A percentile compares a stretch with the other conserved stretches of the same genome.
These are phyloP conservation scores for Cytospora paraplurivora DNA, from an alignment of 2,329 filamentous ascomycete genomes.

Conservation along the genomic window DNA sequence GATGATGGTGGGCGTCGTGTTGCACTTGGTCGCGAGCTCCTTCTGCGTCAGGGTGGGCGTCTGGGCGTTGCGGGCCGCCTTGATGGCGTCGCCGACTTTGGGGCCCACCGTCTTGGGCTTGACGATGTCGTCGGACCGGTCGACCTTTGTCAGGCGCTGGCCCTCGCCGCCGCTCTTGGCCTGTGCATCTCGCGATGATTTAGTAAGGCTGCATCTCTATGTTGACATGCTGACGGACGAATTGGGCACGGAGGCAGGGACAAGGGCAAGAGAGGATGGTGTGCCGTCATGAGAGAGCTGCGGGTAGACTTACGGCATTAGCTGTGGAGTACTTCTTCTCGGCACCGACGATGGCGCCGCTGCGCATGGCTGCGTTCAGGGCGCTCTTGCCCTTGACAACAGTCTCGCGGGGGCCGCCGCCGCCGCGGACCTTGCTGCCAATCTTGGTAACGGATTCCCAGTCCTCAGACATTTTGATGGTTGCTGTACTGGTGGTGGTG, in stretches of 20 bases:
- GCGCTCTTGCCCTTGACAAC: conserved; percentile 82
- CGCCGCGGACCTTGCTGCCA: conserved; percentile 78
- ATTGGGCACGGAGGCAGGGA: neutral
- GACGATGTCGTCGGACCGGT: conserved; percentile 95
- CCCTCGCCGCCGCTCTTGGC: conserved; percentile 64
- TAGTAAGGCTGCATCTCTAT: too few relatives aligned
- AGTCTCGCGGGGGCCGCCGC: conserved; percentile 72
- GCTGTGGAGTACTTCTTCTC: conserved; percentile 87
- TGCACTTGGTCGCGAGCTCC: conserved; percentile 81
- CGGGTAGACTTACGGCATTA: conserved; percentile 67
- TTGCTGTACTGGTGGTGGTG: conserved; percentile 29
- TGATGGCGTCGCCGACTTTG: conserved; percentile 80
- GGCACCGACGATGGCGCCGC: conserved; percentile 73
- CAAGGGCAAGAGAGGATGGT: neutral
- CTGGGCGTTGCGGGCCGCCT: conserved; percentile 74
- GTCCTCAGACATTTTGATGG: conserved; percentile 66
- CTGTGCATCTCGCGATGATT: conserved; percentile 26
- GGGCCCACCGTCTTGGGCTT: conserved; percentile 90
- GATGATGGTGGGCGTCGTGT: conserved; percentile 78
- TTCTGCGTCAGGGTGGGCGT: conserved; percentile 98
- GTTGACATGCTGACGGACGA: too few relatives aligned
- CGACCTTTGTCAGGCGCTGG: conserved; percentile 96
- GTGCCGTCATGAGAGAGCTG: neutral
- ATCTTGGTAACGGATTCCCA: conserved; percentile 94
- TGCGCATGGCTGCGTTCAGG: conserved; percentile 86